Evolutionary conservation across 441 rosid species (phyloP), one percentile per base, ranked within the genome.

Genomic region (Euphorbia schlechtendalii): DNA sequence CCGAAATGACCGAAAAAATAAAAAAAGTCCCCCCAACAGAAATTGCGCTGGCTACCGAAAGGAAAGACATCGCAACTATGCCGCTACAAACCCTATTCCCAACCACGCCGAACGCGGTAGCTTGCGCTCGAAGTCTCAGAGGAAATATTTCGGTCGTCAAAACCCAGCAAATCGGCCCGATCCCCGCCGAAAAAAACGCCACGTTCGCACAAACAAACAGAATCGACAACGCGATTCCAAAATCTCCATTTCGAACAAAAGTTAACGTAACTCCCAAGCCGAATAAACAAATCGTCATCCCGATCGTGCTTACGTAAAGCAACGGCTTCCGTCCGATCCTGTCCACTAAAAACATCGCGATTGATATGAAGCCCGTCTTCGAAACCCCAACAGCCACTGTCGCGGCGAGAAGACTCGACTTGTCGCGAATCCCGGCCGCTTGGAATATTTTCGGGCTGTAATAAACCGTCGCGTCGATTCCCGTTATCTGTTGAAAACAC

Each of bases 141-240:
- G 98, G 98, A 70, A 83, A 92, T 51, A 92, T 92, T 77, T 92
- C 98, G 0, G 98, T 80, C 21, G 96, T 89, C 71, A 92, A 20
- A 41, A 89, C 96, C 96, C 96, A 86, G 65, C 96, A 89, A 60
- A 89, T 67, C 34, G 96, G 96, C 20, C 96, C 96, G 43, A 89
- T 82, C 27, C 96, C 96, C n/a, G 86, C 79, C 0, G 96, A 92
- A 68, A 92, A 92, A 82, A 92, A 92, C n/a, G 91, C 96, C 18
- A 86, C 96, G 74, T 84, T 86, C 40, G 88, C 95, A 64, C 96
- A 92, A 11, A 87, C 81, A 17, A 81, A 80, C 11, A 92, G 60
- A 55, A 92, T 72, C 0, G 83, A 72, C 62, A 83, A 36, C 0
- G 84, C 77, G 64, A 84, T 72, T 15, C 81, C 81, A 34, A 82